Evolutionary conservation across 129 eudicot species (phyloP).

Genomic region (Scalesia atractyloides): DNA sequence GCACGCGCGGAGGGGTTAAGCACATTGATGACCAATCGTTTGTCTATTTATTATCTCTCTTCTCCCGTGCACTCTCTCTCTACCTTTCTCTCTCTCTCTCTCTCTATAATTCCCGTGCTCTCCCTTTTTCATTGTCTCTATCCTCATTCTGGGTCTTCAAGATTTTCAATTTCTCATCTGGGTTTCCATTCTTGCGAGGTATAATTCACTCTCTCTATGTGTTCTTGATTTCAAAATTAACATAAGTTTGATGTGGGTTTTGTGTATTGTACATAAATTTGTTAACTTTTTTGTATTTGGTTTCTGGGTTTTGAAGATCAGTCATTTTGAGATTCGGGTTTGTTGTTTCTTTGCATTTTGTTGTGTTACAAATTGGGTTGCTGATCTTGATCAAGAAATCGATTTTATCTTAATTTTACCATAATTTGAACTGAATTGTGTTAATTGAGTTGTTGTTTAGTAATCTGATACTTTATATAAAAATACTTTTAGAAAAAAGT

Average conservation of each 20-base stretch:
- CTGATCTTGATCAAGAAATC: not conserved
- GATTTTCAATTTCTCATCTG: slow-evolving; percentile 11
- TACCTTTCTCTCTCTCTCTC: slow-evolving; percentile 2
- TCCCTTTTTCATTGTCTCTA: not conserved
- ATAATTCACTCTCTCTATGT: not conserved
- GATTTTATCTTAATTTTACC: not conserved
- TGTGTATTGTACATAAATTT: not conserved
- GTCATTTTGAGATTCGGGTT: slow-evolving; percentile 13
- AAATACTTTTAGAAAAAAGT: not conserved
- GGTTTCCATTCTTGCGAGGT: slow-evolving; percentile 24
- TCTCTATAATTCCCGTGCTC: not conserved
- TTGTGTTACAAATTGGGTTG: not conserved
- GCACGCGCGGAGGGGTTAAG: slow-evolving; percentile 39
- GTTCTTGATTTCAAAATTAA: not conserved
- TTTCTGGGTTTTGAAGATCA: slow-evolving; percentile 11
- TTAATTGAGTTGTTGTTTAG: not conserved
- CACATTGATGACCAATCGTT: slow-evolving; percentile 29
- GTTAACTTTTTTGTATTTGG: not conserved
- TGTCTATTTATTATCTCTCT: slow-evolving; percentile 45
- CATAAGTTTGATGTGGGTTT: not conserved
- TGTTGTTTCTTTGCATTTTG: slow-evolving; percentile 2
- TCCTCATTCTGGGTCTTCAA: slow-evolving; percentile 12
- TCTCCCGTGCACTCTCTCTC: slow-evolving; percentile 39
- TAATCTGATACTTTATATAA: not conserved
- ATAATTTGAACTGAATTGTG: not conserved